Evolutionary conservation across 164 flowering plant genomes (phyloP).

Genomic region (Houttuynia cordata): DNA sequence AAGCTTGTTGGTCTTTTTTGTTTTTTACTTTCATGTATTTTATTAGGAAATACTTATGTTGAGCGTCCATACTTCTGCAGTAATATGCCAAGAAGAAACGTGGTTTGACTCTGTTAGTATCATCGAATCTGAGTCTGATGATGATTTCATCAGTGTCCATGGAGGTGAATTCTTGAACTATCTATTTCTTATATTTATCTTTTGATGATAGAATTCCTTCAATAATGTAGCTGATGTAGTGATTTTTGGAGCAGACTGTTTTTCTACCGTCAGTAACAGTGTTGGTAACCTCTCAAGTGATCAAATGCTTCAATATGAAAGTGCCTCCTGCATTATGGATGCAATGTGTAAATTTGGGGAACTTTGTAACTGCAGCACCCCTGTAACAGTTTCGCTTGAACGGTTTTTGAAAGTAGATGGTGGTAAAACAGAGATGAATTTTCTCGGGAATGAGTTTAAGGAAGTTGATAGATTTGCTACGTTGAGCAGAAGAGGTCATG

Average conservation of each 20-base stretch:
- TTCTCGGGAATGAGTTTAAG: slow-evolving; percentile 20
- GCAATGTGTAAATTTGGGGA: slow-evolving; percentile 42
- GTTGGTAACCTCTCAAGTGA: slow-evolving; percentile 37
- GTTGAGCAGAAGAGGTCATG: slow-evolving; percentile 28
- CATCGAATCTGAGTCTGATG: slow-evolving; percentile 93
- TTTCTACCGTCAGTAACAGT: slow-evolving; percentile 25
- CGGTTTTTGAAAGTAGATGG: slow-evolving; percentile 53
- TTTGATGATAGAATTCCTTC: background rate
- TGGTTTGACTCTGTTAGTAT: slow-evolving; percentile 89
- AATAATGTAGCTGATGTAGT: background rate
- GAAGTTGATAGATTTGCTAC: slow-evolving; percentile 22
- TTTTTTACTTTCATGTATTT: no score
- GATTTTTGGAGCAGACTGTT: slow-evolving; percentile 25
- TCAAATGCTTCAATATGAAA: slow-evolving; percentile 71
- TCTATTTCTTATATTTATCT: background rate
- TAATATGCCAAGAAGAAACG: slow-evolving; percentile 54
- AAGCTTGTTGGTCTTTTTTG: no score
- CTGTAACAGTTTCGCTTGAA: slow-evolving; percentile 15
- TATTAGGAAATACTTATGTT: no score
- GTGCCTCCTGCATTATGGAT: slow-evolving; percentile 56
- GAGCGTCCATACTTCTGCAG: slow-evolving; percentile 24
- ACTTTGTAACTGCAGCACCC: slow-evolving; percentile 34
- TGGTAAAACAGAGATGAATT: slow-evolving; percentile 25
- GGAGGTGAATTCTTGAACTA: slow-evolving; percentile 47
- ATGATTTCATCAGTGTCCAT: slow-evolving; percentile 76